These are phyloP conservation scores for Dactylellina sp. DNA, from an alignment of 2,329 filamentous ascomycete species.

Conservation along the genomic window DNA sequence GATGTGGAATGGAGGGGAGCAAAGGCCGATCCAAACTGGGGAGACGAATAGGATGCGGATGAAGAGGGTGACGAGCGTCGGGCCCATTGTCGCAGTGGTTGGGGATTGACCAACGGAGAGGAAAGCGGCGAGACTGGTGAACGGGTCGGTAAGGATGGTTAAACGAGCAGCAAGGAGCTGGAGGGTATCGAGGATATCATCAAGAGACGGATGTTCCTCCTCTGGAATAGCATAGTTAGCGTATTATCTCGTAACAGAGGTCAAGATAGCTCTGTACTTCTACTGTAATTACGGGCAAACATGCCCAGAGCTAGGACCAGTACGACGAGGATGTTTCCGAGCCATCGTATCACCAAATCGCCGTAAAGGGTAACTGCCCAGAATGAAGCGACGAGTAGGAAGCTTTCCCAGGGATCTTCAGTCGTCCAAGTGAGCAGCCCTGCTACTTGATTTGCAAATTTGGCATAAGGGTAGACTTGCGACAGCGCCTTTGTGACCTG, in stretches of 20 bases:
- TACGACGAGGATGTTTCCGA: constrained; percentile 85
- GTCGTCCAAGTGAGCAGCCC: constrained; percentile 94
- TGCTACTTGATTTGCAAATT: constrained; percentile 85
- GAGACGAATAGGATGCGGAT: constrained; percentile 88
- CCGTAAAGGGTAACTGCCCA: constrained; percentile 90
- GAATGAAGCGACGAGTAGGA: constrained; percentile 83
- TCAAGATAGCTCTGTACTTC: constrained; percentile 22
- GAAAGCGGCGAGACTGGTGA: constrained; percentile 90
- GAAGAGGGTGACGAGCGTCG: constrained; percentile 88
- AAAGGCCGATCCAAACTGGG: constrained; percentile 86
- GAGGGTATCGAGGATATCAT: constrained; percentile 95
- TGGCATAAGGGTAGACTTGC: constrained; percentile 93
- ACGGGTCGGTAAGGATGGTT: constrained; percentile 82
- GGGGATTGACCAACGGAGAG: constrained; percentile 89
- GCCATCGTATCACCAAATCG: constrained; percentile 81
- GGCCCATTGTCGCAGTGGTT: constrained; percentile 88
- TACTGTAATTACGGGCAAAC: constrained; percentile 38
- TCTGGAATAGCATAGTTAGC: constrained; percentile 56
- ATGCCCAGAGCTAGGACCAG: constrained; percentile 77
- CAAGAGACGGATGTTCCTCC: constrained; percentile 69
- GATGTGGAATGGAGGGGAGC: constrained; percentile 82
- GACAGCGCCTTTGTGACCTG: constrained; percentile 93
- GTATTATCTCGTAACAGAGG: constrained; percentile 45
- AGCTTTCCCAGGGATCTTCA: constrained; percentile 93
- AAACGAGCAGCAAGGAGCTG: constrained; percentile 91